Evolutionary conservation across 73 alveolate species (phyloP), one percentile per base, ranked within the genome.

Genomic region (Paramecium sonneborni): DNA sequence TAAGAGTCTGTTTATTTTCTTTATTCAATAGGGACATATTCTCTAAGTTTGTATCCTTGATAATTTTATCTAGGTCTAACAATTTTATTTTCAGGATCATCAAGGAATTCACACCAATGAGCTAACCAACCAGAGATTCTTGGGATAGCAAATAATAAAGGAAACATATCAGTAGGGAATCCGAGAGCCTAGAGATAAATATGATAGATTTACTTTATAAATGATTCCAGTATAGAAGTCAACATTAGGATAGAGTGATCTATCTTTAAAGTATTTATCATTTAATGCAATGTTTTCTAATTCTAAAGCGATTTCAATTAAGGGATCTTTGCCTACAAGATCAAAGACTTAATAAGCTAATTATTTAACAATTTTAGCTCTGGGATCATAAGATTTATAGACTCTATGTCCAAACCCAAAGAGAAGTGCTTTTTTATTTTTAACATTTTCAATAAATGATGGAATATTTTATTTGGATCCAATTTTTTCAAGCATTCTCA

Each of bases 321-420:
- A 90, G 7, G 98, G 97, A 84, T 97, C 99, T 88, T 95, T 95
- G 21, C 99, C 99, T 37, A 95, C 95, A 21, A 97, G 67, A 23
- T 86, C 93, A 90, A 97, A 97, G 11, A 97, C 98, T 55, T 97
- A 96, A 38, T 96, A 97, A 72, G 98, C 98, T 39, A 96, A 88
- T 35, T 92, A 88, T 85, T 95, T 96, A 52, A 96, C 96, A 55
- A 96, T 96, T 32, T 46, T 94, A 10, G 98, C 99, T 87, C 99
- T 92, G 34, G 99, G 98, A 88, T 97, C 99, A 85, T 97, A 95
- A 69, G 87, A 94, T 85, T 94, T 94, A 92, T 97, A 97, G 39
- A 97, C 99, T 92, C 99, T 76, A 92, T 97, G 99, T 5, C 99
- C 99, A 93, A 97, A 97, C 15, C 99, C 99, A 96, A 96, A 95